Evolutionary conservation across 352 stramenopile species (phyloP), one percentile per base, ranked within the genome.

Genomic region (Pythium brachiatum): DNA sequence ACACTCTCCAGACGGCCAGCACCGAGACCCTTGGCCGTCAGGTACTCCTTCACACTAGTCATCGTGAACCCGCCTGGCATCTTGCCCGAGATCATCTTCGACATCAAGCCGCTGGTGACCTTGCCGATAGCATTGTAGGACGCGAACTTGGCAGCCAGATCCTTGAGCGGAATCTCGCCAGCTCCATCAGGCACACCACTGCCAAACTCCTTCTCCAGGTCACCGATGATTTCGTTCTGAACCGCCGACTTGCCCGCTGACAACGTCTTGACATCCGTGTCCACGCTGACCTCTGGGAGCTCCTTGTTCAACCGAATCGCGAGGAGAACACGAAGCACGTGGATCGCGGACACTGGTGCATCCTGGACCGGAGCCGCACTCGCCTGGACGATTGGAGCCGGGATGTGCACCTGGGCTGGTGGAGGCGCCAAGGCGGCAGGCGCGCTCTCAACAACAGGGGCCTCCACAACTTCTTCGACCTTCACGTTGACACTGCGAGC

Each of bases 211-310:
- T 92, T 92, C 59, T 91, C 86, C 7, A 96, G 60, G 43, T 96
- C 88, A 18, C 88, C 88, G 47, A 94, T 75, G 44, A 95, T 90
- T 57, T 96, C 88, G 58, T 96, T 96, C 71, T 95, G 86, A 12
- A 93, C 73, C 13, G 88, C 88, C 38, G 82, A 94, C 65, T 96
- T 95, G 39, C 88, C 88, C 25, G 79, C 86, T 15, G 75, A 92
- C 2, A 95, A 73, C 13, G 76, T 85, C 71, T 95, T 92, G 16
- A 96, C 73, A 29, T 90, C 79, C 11, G 85, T 84, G 23, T 89
- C 81, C 7, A 81, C 76, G 32, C 74, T 81, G 34, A 96, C 79
- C 39, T 94, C 83, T 21, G 47, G 51, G 15, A 95, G 57, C 1
- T 75, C 48, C 72, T 94, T 95, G 70, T 93, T 91, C 31, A 94